phyloP scores from a whole-genome alignment of 2,329 filamentous ascomycete species.

The Trichoderma sp. region DNA sequence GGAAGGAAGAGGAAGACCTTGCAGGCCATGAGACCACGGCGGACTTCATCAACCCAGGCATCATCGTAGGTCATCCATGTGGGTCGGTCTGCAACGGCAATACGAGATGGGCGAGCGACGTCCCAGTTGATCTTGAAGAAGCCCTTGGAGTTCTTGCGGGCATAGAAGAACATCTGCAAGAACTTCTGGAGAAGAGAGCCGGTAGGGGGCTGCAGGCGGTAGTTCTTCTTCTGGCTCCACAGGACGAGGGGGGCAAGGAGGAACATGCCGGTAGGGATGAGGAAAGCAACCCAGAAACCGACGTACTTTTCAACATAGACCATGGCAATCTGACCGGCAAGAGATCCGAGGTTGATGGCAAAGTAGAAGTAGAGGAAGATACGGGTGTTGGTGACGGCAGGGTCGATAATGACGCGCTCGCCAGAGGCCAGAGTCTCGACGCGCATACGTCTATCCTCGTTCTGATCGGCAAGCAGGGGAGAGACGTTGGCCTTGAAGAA shows the following conservation, averaged over 20 bases:
- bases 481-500: conserved; percentile 81
- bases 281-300: conserved; percentile 70
- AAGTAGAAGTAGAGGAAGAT: conserved; percentile 63
- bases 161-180: conserved; percentile 56
- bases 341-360: conserved; percentile 60
- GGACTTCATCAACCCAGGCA: conserved; percentile 76
- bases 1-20: conserved; percentile 70
- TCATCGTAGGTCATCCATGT: conserved; percentile 80
- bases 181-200: conserved; percentile 71
- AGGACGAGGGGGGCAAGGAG: conserved; percentile 60
- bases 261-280: conserved; percentile 66
- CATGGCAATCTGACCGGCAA: conserved; percentile 57
- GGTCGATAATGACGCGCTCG: conserved; percentile 68
- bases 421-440: conserved; percentile 53
- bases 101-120: conserved; percentile 61
- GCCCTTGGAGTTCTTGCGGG: conserved; percentile 62
- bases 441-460: conserved; percentile 55
- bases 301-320: conserved; percentile 73
- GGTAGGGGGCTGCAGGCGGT: conserved; percentile 61
- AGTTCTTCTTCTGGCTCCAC: conserved; percentile 56
- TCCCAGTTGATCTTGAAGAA: conserved; percentile 69
- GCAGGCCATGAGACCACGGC: conserved; percentile 66
- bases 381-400: conserved; percentile 63
- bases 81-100: conserved; percentile 55
- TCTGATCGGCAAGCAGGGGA: conserved; percentile 68